Base-by-base conservation (phyloP, 768 basidiomycete species). In the Tylopilus rubrobrunneus region DNA sequence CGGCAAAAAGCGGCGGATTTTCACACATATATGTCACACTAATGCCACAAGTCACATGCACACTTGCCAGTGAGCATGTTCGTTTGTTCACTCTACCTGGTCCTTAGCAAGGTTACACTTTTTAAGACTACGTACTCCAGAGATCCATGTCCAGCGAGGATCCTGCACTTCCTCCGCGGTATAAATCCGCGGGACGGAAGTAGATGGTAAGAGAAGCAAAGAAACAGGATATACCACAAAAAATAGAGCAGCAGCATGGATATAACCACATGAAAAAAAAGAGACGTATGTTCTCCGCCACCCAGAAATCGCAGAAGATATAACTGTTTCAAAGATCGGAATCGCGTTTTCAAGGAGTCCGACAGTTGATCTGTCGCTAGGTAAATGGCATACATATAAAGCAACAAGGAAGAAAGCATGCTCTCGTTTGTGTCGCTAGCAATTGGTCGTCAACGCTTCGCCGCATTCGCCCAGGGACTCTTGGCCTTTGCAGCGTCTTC, bases 391-490 rank as follows among this genome's bases (percentile, higher is more conserved):
- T 51, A 67, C 48, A 55, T 14, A 42, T 4, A 7, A 45, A 42
- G n/a, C 14, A 46, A 15, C 52, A 15, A 10, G 15, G n/a, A 23
- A 31, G 27, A 48, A 39, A 55, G n/a, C 6, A 41, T 19, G 15
- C 8, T 34, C 19, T 52, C 39, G 42, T 34, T 33, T 34, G 28
- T 29, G 19, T 42, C 27, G 17, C 21, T 46, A 25, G 37, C 28
- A 19, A 36, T 29, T 31, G 19, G 45, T 44, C 12, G 47, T 59
- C 57, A 69, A 19, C 68, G 65, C 27, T 39, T 60, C 17, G 67
- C 61, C 21, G 68, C 68, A 28, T 69, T 67, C 39, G 68, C 67
- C 67, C 67, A 69, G 15, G 48, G 67, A 28, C 67, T 69, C 59
- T 65, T 71, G 5, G 68, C 67, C 33, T 67, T 71, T 19, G 67